Evolutionary conservation across 2,329 filamentous ascomycete genomes (phyloP), one percentile per base, ranked within the genome.

Genomic region (Fusarium scirpi): DNA sequence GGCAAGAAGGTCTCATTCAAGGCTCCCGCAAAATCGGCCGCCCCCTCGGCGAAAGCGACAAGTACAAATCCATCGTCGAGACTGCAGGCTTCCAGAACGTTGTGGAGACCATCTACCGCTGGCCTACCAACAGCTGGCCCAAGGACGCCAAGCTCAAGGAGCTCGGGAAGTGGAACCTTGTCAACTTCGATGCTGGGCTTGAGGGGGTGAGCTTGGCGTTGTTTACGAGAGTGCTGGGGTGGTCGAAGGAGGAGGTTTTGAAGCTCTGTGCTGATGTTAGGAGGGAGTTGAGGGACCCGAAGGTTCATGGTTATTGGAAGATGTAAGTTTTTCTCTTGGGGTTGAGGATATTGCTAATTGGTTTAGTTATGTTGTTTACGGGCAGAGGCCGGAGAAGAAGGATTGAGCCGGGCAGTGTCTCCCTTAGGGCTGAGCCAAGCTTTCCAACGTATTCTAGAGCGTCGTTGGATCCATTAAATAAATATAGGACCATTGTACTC

Each of bases 121-220:
- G 71, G 71, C 71, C 71, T 2, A 72, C 58, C 0, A 69, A 70
- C 16, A 27, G 67, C 12, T 74, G 69, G 69, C 67, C 71, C 0
- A 43, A 52, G 7, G 67, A 74, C 6, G 57, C 65, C 4, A 74
- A 71, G 13, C 58, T 63, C 18, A 74, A 74, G n/a, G 62, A 69
- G 13, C 54, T 74, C 4, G 67, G 71, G 1, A 55, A 55, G 8
- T 74, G 64, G 71, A 64, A 65, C 38, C 58, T 62, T 1, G 56
- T 25, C 2, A 74, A 66, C 12, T 71, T 74, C 15, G 52, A 62
- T 1, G 49, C 38, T 4, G 72, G 66, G 0, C 54, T 72, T 1
- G 63, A 72, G 15, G 70, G 53, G 1, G 60, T 69, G 2, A 48
- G 60, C 8, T 45, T 74, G 40, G 71, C 71, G 8, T n/a, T 67